Percentiles rank a stretch among this genome's conserved stretches.
phyloP scores from a whole-genome alignment of 2,329 filamentous ascomycete species.

The Purpureocillium takamizusanense region DNA sequence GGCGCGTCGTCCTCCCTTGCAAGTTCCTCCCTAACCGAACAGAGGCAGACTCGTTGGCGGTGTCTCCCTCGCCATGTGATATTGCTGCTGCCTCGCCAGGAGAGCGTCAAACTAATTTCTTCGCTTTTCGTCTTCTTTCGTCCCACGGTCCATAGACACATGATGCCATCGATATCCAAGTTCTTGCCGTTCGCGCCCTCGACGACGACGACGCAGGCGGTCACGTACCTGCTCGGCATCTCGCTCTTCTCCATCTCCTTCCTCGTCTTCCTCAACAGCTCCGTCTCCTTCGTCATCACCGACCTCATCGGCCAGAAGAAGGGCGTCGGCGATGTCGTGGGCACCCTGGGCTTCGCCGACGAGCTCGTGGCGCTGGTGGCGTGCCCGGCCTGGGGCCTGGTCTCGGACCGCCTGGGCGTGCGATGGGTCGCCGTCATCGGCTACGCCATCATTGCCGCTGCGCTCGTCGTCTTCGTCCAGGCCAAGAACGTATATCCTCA shows the following conservation, averaged over 20 bases:
- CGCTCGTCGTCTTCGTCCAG: constrained; percentile 75
- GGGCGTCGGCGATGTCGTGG: constrained; percentile 70
- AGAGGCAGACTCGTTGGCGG: too few species aligned
- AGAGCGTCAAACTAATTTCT: too few species aligned
- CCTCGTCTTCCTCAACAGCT: constrained; percentile 82
- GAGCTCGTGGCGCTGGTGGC: constrained; percentile 74
- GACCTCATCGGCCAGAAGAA: constrained; percentile 68
- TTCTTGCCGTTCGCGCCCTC: constrained; percentile 49
- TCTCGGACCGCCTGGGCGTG: constrained; percentile 70
- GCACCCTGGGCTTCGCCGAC: constrained; percentile 77
- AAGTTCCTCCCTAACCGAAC: too few species aligned
- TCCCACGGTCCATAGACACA: background rate
- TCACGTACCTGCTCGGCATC: constrained; percentile 72
- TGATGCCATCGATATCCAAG: constrained; percentile 31
- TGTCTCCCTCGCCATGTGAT: constrained; percentile 6
- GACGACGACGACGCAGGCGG: constrained; percentile 53
- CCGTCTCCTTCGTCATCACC: constrained; percentile 76
- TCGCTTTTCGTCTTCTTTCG: too few species aligned
- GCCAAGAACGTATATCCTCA: constrained; percentile 82
- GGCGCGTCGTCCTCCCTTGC: background rate
- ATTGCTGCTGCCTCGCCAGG: constrained; percentile 4
- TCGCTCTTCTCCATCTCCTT: constrained; percentile 83
- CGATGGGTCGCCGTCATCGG: constrained; percentile 65
- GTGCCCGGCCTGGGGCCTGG: constrained; percentile 70
- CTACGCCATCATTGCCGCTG: constrained; percentile 71